Evolutionary conservation across 345 rosid genomes (phyloP), one percentile per base, ranked within the genome.

Genomic region (Arabidopsis arenosa): DNA sequence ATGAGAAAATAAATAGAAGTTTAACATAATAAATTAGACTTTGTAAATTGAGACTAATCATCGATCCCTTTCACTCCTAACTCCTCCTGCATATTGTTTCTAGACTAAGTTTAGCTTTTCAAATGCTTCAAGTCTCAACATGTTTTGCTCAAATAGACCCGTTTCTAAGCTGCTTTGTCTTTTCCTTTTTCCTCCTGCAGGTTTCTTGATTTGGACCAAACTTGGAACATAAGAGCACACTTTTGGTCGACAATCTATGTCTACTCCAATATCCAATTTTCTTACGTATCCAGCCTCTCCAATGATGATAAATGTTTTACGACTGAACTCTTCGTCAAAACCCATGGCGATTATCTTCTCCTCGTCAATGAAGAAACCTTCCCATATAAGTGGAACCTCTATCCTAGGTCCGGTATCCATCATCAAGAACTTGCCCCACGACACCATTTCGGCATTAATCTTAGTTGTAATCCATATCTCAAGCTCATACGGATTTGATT

Each of bases 161-260:
- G 21, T 21, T 51, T 51, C 32, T 51, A 51, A 51, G 9, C 6
- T 11, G 21, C 32, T 21, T 51, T 51, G 56, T 51, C 2, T 23
- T 21, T 1, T 51, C 14, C 30, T 51, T 21, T 21, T 51, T 30
- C 13, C 32, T 51, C 14, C 14, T 9, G 14, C 56, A 21, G 3
- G 32, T 18, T 51, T 21, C 14, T 51, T 51, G 56, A 51, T 52
- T 52, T 52, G 56, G 56, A 23, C 7, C 32, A 52, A 23, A 52
- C 56, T 52, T 52, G 56, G 56, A 52, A 21, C 55, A 51, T 51
- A 51, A 51, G 30, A 39, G 43, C 43, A 39, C 43, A 39, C 43
- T 8, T 39, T 3, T 37, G 40, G 40, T 10, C 0, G 5, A 5
- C 1, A 1, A 7, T 33, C 36, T 33, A 33, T 33, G 6, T 6